These are phyloP conservation scores for Coffea canephora DNA, from an alignment of 257 asterid genomes.

Conservation along the genomic window DNA sequence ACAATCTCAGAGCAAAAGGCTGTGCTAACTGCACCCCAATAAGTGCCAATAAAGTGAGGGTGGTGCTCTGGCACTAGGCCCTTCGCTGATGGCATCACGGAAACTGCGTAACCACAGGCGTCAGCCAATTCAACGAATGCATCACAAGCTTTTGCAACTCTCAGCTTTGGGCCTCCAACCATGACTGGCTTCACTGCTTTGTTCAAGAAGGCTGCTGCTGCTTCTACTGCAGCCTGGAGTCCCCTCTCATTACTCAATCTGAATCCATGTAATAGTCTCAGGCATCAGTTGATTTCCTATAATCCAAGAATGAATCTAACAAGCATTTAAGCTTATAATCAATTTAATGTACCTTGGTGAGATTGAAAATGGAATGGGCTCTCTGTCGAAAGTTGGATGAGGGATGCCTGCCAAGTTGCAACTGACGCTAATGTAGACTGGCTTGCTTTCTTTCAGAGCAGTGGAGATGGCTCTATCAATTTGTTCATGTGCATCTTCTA, in stretches of 20 bases:
- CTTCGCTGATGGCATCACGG: conserved; percentile 34
- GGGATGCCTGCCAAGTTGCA: conserved; percentile 70
- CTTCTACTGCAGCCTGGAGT: conserved; percentile 25
- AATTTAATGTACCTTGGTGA: conserved; percentile 41
- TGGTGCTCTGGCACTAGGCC: conserved; percentile 31
- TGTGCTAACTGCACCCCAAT: conserved; percentile 32
- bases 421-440: conserved; percentile 65
- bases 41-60: conserved; percentile 28
- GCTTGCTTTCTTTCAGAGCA: conserved; percentile 75
- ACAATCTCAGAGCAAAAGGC: conserved; percentile 25
- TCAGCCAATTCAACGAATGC: conserved; percentile 23
- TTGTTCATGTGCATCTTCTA: conserved; percentile 76
- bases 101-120: conserved; percentile 25
- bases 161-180: conserved; percentile 36
- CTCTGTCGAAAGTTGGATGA: conserved; percentile 61
- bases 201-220: conserved; percentile 29
- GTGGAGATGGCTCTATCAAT: conserved; percentile 70
- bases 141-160: conserved; percentile 18
- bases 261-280: background rate
- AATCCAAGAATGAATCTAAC: too few species aligned
- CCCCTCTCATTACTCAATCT: conserved; percentile 25
- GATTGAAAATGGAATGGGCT: conserved; percentile 64
- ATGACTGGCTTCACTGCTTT: conserved; percentile 29
- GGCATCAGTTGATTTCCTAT: too few species aligned
- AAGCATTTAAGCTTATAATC: too few species aligned